Evolutionary conservation across 768 basidiomycete genomes (phyloP).

Genomic region (Austroboletus eburneus): DNA sequence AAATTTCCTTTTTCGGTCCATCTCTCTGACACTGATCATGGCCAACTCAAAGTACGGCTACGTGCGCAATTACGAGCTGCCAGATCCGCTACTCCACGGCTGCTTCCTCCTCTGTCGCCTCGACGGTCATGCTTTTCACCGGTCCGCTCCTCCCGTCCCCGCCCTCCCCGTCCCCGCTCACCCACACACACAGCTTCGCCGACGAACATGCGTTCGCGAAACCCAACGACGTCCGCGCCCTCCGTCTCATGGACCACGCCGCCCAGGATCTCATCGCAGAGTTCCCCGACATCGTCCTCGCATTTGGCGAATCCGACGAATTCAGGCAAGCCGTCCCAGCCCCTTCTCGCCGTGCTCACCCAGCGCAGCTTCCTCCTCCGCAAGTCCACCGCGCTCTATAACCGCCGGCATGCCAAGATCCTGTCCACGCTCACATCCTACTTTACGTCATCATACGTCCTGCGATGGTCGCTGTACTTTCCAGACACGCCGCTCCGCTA

Average conservation of each 20-base stretch:
- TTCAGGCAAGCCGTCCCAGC: constrained; percentile 59
- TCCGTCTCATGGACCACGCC: constrained; percentile 89
- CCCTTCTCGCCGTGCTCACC: not conserved
- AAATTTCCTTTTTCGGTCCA: constrained; percentile 16
- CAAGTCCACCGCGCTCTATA: constrained; percentile 72
- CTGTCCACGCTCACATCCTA: constrained; percentile 76
- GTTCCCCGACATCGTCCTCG: constrained; percentile 79
- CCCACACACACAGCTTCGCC: constrained; percentile 58
- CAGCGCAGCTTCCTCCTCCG: constrained; percentile 76
- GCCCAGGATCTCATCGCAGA: constrained; percentile 79
- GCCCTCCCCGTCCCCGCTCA: not conserved
- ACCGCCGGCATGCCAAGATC: constrained; percentile 84
- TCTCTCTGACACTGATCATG: constrained; percentile 43
- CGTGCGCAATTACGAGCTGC: constrained; percentile 84
- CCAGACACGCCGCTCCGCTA: constrained; percentile 68
- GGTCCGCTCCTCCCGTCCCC: constrained; percentile 41
- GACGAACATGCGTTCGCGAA: constrained; percentile 79
- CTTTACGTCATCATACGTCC: constrained; percentile 90
- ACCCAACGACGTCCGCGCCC: constrained; percentile 86
- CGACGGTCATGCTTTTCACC: constrained; percentile 93
- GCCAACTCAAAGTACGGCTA: constrained; percentile 92
- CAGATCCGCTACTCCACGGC: constrained; percentile 78
- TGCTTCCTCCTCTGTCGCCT: constrained; percentile 83
- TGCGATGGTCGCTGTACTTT: constrained; percentile 80
- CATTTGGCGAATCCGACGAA: constrained; percentile 96